phyloP scores from a whole-genome alignment of 1,139 yeast genomes.

The Candida gigantensis region DNA sequence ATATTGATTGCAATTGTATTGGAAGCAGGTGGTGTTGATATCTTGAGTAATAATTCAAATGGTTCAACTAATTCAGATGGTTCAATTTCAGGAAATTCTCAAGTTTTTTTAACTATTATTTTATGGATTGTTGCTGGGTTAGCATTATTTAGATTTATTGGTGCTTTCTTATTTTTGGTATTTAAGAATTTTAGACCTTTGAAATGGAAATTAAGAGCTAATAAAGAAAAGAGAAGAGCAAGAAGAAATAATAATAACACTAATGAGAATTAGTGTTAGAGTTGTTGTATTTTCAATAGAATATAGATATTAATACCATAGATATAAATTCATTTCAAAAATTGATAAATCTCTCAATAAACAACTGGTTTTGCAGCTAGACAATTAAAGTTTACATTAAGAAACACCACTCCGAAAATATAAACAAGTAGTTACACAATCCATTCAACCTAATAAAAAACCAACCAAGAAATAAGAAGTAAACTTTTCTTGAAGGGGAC shows the following conservation, averaged over 20 bases:
- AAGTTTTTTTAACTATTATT: constrained; percentile 44
- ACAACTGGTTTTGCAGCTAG: too few species aligned
- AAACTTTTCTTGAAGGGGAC: too few species aligned
- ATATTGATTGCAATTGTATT: constrained; percentile 44
- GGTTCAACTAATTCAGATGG: constrained; percentile 25
- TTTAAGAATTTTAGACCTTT: constrained; percentile 41
- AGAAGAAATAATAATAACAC: background rate
- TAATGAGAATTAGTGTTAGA: too few species aligned
- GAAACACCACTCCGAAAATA: too few species aligned
- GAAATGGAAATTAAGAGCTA: constrained; percentile 39
- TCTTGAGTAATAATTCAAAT: constrained; percentile 22
- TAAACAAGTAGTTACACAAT: too few species aligned
- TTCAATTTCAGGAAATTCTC: constrained; percentile 38
- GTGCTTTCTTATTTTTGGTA: constrained; percentile 39
- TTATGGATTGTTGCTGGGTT: constrained; percentile 53
- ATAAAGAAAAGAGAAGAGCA: constrained; percentile 9
- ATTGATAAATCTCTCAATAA: too few species aligned
- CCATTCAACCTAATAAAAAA: too few species aligned
- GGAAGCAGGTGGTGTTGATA: constrained; percentile 42
- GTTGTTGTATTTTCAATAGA: too few species aligned
- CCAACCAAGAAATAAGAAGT: too few species aligned
- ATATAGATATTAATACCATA: too few species aligned
- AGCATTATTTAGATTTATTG: constrained; percentile 44
- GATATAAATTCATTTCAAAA: too few species aligned
- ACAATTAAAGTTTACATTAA: too few species aligned